Conservation (phyloP, 192 early-diverging fungal genomes). For the Backusella circina region DNA sequence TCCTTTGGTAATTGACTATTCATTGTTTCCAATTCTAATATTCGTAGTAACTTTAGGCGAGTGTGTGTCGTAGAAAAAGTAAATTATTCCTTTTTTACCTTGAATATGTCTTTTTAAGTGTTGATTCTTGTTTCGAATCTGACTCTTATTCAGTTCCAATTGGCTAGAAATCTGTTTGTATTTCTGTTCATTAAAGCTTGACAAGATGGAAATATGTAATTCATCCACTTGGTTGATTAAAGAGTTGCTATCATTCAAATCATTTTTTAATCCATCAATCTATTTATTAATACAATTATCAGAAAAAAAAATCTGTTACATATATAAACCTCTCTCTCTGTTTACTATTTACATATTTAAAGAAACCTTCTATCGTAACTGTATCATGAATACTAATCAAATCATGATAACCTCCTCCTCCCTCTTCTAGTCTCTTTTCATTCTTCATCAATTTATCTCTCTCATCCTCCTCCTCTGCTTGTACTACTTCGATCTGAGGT, state of each 20-base stretch:
- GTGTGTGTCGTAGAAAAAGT: too few species aligned
- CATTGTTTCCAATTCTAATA: background rate
- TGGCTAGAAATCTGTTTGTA: background rate
- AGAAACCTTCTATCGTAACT: background rate
- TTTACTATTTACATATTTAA: background rate
- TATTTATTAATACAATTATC: background rate
- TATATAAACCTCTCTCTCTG: too few species aligned
- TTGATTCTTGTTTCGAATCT: background rate
- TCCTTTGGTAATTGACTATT: conserved; percentile 2
- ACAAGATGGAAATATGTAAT: background rate
- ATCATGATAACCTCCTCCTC: background rate
- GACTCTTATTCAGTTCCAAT: background rate
- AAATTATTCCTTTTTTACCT: background rate
- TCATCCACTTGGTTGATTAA: background rate
- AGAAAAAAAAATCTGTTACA: background rate
- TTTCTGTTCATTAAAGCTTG: background rate
- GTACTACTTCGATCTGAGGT: background rate
- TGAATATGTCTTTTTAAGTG: background rate
- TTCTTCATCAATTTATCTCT: background rate
- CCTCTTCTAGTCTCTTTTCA: background rate
- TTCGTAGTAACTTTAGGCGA: too few species aligned
- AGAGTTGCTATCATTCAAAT: background rate
- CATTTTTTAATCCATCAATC: background rate
- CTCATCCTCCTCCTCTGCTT: background rate
- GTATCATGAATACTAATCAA: background rate